These are phyloP conservation scores for Nitzschia sp. DNA, from an alignment of 108 stramenopile genomes.

Conservation along the genomic window DNA sequence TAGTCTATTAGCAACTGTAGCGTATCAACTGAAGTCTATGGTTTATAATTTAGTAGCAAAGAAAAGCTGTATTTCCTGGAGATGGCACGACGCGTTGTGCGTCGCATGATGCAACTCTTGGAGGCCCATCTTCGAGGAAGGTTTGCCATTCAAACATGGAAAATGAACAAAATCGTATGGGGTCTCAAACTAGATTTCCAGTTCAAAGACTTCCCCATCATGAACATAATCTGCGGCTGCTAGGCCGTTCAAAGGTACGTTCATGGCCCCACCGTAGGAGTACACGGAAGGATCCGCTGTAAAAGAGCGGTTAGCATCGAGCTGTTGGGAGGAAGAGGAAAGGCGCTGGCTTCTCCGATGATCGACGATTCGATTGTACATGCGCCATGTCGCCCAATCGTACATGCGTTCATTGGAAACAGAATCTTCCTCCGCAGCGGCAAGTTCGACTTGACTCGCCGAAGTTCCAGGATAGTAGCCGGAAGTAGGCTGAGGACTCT, in stretches of 20 bases:
- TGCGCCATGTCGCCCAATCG: conserved; percentile 47
- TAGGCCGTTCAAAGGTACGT: not conserved
- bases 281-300: not conserved
- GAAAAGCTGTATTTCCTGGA: no score
- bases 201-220: conserved; percentile 21
- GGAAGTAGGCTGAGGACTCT: conserved; percentile 1
- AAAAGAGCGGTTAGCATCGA: not conserved
- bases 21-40: no score
- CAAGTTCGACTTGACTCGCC: not conserved
- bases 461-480: conserved; percentile 2
- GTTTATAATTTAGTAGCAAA: no score
- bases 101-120: no score
- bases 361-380: conserved; percentile 50
- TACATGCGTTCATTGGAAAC: conserved; percentile 26
- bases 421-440: conserved; percentile 4
- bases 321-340: not conserved
- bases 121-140: no score
- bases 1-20: no score
- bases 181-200: conserved; percentile 22
- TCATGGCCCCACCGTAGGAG: not conserved
- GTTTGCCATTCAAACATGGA: no score
- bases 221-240: conserved; percentile 3
- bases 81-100: no score
- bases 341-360: conserved; percentile 27
- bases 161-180: no score